Conservation (phyloP, 805 yeast species). For the Starmerella roubikii region DNA sequence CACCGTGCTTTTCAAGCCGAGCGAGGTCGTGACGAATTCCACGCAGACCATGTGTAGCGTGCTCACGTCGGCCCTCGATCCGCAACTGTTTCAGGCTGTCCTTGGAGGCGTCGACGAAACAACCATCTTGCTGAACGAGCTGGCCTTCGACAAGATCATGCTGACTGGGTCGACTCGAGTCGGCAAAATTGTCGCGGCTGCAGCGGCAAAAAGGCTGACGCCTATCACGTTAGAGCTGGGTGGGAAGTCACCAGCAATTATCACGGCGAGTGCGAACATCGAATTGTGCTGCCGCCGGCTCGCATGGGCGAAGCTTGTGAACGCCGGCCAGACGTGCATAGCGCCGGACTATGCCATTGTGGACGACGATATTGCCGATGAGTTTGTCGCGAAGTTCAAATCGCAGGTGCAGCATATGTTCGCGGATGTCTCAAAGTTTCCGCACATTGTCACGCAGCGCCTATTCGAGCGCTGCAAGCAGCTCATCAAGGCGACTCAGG, state of each 20-base stretch:
- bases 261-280: slow-evolving; percentile 37
- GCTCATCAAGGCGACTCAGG: slow-evolving; percentile 29
- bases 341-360: slow-evolving; percentile 73
- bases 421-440: slow-evolving; percentile 31
- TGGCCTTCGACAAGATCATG: slow-evolving; percentile 66
- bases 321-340: slow-evolving; percentile 84
- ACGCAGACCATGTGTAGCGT: slow-evolving; percentile 44
- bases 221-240: slow-evolving; percentile 78
- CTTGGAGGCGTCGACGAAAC: slow-evolving; percentile 63
- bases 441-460: slow-evolving; percentile 48
- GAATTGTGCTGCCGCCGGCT: slow-evolving; percentile 43
- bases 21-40: slow-evolving; percentile 56
- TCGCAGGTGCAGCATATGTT: slow-evolving; percentile 34
- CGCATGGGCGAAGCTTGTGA: slow-evolving; percentile 63
- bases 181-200: slow-evolving; percentile 61
- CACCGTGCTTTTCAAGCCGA: slow-evolving; percentile 59
- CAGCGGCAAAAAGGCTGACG: slow-evolving; percentile 75
- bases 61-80: slow-evolving; percentile 40
- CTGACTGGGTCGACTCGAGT: slow-evolving; percentile 73
- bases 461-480: slow-evolving; percentile 37
- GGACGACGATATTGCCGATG: slow-evolving; percentile 43
- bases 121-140: slow-evolving; percentile 42
- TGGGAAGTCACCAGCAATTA: slow-evolving; percentile 78
- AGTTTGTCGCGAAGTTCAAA: slow-evolving; percentile 34
- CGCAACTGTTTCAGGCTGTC: slow-evolving; percentile 45